A percentile compares a stretch with the other conserved stretches of the same genome.
Evolutionary conservation across 1,284 basidiomycete genomes (phyloP).

Genomic region (Leccinum pachyderme): DNA sequence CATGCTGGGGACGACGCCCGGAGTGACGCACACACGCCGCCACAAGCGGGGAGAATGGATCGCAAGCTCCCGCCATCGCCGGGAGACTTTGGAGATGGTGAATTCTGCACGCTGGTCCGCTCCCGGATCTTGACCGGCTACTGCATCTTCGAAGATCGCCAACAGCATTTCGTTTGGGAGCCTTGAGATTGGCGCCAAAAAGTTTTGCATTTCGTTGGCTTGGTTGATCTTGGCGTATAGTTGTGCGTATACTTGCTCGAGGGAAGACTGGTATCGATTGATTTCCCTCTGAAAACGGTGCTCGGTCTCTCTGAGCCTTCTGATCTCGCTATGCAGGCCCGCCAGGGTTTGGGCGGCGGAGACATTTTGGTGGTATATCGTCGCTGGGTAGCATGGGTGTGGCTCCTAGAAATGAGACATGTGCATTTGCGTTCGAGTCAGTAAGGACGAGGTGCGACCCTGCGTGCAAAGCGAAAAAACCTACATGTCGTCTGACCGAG

Average conservation of each 20-base stretch:
- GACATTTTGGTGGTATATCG: conserved; percentile 11
- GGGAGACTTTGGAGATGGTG: conserved; percentile 30
- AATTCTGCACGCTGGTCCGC: conserved; percentile 23
- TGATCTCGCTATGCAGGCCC: conserved; percentile 21
- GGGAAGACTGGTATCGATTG: conserved; percentile 10
- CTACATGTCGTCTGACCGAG: conserved; percentile 23
- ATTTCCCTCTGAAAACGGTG: conserved; percentile 19
- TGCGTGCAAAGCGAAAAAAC: conserved; percentile 2
- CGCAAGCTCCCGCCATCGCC: conserved; percentile 28
- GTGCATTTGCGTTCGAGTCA: not conserved
- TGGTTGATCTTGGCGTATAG: conserved; percentile 21
- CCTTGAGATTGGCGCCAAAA: conserved; percentile 27
- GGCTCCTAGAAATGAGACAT: conserved; percentile 14
- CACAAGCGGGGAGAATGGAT: conserved; percentile 30
- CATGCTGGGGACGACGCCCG: conserved; percentile 20
- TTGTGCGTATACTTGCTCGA: conserved; percentile 18
- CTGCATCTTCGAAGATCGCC: conserved; percentile 31
- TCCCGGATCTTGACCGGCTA: conserved; percentile 23
- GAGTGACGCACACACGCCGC: conserved; percentile 25
- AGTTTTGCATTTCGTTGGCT: conserved; percentile 32
- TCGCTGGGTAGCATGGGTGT: conserved; percentile 10
- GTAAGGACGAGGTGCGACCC: not conserved
- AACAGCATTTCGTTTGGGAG: conserved; percentile 33
- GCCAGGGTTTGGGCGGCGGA: conserved; percentile 21
- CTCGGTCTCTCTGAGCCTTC: conserved; percentile 20